Conservation (phyloP, 306 rosid species). For the Prunus padus region DNA sequence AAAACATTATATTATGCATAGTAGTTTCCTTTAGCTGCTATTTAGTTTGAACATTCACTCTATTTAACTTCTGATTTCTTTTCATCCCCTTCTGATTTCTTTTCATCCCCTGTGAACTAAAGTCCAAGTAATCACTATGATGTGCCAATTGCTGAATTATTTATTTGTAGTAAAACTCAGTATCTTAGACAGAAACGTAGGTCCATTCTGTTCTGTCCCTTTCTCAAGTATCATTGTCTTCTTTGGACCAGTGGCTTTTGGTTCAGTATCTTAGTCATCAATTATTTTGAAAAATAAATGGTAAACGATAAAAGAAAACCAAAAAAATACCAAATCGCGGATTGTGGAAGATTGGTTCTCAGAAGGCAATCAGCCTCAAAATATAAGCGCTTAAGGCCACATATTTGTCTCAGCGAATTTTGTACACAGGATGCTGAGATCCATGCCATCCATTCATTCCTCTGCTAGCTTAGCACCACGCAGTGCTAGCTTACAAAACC, state of each 20-base stretch:
- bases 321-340: too few relatives aligned
- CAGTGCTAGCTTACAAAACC: not conserved
- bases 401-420: constrained; percentile 10
- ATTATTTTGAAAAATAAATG: not conserved
- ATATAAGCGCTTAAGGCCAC: constrained; percentile 6
- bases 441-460: constrained; percentile 16
- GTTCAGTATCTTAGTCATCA: not conserved
- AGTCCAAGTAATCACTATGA: not conserved
- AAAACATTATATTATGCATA: too few relatives aligned
- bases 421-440: not conserved
- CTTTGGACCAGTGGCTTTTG: not conserved
- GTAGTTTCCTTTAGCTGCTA: too few relatives aligned
- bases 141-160: not conserved
- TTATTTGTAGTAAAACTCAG: not conserved
- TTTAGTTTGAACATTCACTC: too few relatives aligned
- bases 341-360: not conserved
- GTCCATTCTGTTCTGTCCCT: not conserved
- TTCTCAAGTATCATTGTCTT: not conserved
- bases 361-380: constrained; percentile 6
- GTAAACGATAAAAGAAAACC: too few relatives aligned
- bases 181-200: not conserved
- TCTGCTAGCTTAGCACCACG: not conserved
- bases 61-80: too few relatives aligned
- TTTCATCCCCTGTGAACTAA: too few relatives aligned
- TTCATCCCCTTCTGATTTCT: too few relatives aligned